These are phyloP conservation scores for Choiromyces venosus DNA, from an alignment of 495 filamentous ascomycete species.

Conservation along the genomic window DNA sequence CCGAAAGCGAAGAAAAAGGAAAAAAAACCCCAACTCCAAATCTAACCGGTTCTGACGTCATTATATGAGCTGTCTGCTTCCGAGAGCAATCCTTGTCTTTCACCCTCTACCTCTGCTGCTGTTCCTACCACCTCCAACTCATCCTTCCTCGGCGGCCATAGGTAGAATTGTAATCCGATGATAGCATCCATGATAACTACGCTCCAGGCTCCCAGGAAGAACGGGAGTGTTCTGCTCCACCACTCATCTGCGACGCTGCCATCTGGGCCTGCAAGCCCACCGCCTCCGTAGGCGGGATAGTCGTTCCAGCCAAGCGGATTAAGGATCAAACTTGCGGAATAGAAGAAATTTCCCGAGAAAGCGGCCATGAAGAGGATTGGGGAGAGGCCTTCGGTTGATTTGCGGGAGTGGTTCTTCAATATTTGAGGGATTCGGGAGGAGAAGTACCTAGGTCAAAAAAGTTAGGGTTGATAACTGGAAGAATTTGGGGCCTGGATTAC, in stretches of 20 bases:
- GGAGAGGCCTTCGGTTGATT: slow-evolving; percentile 64
- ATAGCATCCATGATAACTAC: slow-evolving; percentile 61
- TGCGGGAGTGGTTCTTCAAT: slow-evolving; percentile 61
- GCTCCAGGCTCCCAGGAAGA: slow-evolving; percentile 66
- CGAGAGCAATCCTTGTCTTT: slow-evolving; percentile 24
- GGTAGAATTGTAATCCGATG: slow-evolving; percentile 57
- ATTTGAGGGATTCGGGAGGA: slow-evolving; percentile 67
- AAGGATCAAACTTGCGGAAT: slow-evolving; percentile 59
- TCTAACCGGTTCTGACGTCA: slow-evolving; percentile 11
- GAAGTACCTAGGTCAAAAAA: slow-evolving; percentile 49
- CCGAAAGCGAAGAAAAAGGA: background rate
- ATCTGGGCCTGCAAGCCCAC: slow-evolving; percentile 59
- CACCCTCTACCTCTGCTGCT: slow-evolving; percentile 9
- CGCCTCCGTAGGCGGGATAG: slow-evolving; percentile 58
- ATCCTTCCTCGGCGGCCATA: slow-evolving; percentile 15
- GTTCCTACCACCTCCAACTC: slow-evolving; percentile 7
- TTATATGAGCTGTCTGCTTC: slow-evolving; percentile 15
- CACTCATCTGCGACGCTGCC: slow-evolving; percentile 57
- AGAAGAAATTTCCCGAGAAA: slow-evolving; percentile 69
- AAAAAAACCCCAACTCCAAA: slow-evolving; percentile 7
- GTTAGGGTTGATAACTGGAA: slow-evolving; percentile 6
- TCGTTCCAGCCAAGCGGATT: slow-evolving; percentile 65
- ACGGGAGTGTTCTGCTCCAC: slow-evolving; percentile 57
- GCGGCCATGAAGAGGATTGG: slow-evolving; percentile 64
- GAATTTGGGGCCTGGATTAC: background rate